phyloP scores from a whole-genome alignment of 805 yeast genomes.

The Debaryomyces prosopidis region DNA sequence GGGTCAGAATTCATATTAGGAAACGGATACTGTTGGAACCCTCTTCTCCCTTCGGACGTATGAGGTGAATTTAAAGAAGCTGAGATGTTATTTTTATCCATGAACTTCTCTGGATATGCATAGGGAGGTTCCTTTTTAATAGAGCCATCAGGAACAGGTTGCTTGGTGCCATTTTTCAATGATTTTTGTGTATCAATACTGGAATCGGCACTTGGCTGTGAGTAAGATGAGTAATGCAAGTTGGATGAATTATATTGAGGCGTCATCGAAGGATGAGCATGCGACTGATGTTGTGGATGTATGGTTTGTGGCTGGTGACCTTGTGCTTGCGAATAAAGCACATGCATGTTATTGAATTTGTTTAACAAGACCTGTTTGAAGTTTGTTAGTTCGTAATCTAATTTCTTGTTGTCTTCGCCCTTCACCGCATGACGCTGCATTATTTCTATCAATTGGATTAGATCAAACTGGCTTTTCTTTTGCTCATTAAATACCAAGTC shows the following conservation, averaged over 20 bases:
- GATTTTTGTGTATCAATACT: not conserved
- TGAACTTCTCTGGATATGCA: not conserved
- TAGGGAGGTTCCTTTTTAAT: not conserved
- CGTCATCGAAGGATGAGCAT: not conserved
- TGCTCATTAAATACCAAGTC: conserved; percentile 51
- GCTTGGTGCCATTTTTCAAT: not conserved
- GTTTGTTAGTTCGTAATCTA: conserved; percentile 14
- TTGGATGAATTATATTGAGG: conserved; percentile 9
- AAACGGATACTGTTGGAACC: conserved; percentile 16
- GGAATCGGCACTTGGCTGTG: not conserved
- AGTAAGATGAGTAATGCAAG: not conserved
- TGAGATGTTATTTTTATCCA: not conserved
- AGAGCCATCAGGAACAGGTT: not conserved
- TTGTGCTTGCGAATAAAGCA: not conserved
- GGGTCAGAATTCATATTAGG: conserved; percentile 13
- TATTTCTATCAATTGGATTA: conserved; percentile 51
- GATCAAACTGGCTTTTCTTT: conserved; percentile 51
- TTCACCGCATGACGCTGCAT: conserved; percentile 14
- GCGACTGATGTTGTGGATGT: conserved; percentile 6
- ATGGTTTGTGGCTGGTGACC: conserved; percentile 1
- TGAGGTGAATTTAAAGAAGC: not conserved
- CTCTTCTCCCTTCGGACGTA: not conserved
- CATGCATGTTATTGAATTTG: conserved; percentile 3
- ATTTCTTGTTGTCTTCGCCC: conserved; percentile 6
- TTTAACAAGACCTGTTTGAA: conserved; percentile 8